Base-by-base conservation (phyloP, 2,329 filamentous ascomycete species). In the Didymella keratinophila region DNA sequence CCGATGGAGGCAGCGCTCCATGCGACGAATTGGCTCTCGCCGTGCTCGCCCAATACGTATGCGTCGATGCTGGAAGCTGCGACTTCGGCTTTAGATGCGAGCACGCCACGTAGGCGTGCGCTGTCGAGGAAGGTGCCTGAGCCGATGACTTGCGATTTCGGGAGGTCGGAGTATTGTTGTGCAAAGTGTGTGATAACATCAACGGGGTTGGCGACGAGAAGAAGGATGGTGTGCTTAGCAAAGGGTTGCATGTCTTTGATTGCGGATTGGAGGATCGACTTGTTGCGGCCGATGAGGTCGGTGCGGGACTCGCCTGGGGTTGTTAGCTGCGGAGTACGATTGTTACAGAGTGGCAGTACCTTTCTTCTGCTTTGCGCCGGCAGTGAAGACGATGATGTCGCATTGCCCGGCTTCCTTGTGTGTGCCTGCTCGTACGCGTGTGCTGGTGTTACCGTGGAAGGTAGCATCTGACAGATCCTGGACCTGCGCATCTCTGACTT, bases 151-250 rank as follows among this genome's bases (percentile, higher is more conserved):
- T 67, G 65, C 3, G 50, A 16, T n/a, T 60, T 56, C 0, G 66
- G 65, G 0, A 69, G 58, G 1, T 25, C 18, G 5, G 63, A 58
- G 54, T 56, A 68, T 5, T 63, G 25, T 21, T 66, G 66, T 0
- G 66, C 66, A 16, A 67, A 68, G 44, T 62, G 63, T 27, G 66
- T 68, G 2, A 69, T 58, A 0, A 66, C 59, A 16, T 69, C 66
- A 34, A 69, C 66, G n/a, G 66, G 66, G 50, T 69, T 69, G 27
- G 66, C 65, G 16, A 69, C 66, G 8, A 69, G 53, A 7, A 68
- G 50, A 1, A 69, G 56, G 18, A 68, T 53, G 1, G 65, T 61
- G 34, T 69, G 58, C 10, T 23, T 2, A 11, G 57, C 58, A 16
- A 69, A 65, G 2, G 66, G 65, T 5, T 65, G 61, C 66, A 68